Base-by-base conservation (phyloP, 2,329 filamentous ascomycete genomes). In the Calycina herbarum region DNA sequence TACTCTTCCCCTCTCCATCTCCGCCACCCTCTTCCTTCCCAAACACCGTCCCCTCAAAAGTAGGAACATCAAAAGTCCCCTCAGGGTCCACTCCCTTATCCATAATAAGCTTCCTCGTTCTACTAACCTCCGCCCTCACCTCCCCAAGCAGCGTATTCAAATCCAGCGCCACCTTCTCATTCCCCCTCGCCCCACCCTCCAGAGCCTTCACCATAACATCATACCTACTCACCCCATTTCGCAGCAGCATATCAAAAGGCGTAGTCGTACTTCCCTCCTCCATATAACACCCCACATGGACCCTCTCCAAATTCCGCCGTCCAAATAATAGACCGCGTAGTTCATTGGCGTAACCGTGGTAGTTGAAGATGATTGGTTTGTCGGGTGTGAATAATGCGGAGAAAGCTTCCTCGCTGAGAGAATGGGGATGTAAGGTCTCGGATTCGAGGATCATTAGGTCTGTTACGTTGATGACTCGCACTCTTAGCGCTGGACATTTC, bases 201-300 rank as follows among this genome's bases (percentile, higher is more conserved):
- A 89, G 70, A 2, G 86, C 87, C 11, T 81, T 76, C 67, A 82
- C 79, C 0, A 84, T 85, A 24, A 89, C 80, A 73, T 89, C 82
- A 69, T 83, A 90, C 54, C 87, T 78, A 20, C 82, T 87, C 1
- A 87, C 85, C 24, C 78, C 71, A 71, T 91, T 90, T 4, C 83
- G 75, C 1, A 90, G 78, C 86, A 89, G 86, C 87, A 90, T 90
- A 71, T 89, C 85, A 70, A 90, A 89, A 1, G 87, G 87, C 1
- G 87, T 90, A 0, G 87, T 90, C 0, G 87, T 90, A 62, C 80
- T 86, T 0, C 87, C 88, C 74, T 90, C 87, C 72, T 90, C 87
- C 31, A 81, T 82, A 69, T 90, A 90, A 3, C 83, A 85, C 15
- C 81, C 82, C 7, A 90, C 82, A 0, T 76, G 81, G 66, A 88